Conservation (phyloP, 306 rosid species). For the Luffa aegyptiaca region DNA sequence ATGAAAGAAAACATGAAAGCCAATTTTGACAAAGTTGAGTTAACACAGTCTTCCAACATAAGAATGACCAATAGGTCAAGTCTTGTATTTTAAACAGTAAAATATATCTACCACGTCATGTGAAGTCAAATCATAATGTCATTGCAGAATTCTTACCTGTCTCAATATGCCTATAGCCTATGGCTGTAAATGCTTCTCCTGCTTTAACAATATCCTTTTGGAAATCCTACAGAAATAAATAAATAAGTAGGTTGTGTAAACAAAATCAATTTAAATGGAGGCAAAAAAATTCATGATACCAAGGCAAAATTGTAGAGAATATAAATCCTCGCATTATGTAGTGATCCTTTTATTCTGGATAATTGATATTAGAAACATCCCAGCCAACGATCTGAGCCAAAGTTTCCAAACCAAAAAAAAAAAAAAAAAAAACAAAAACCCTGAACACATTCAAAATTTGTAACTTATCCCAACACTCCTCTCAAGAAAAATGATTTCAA, state of each 20-base stretch:
- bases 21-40: background rate
- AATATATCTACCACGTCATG: too few relatives aligned
- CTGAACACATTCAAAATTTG: background rate
- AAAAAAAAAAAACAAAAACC: background rate
- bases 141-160: slow-evolving; percentile 53
- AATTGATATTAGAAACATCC: background rate
- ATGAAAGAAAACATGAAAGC: slow-evolving; percentile 4
- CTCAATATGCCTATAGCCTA: slow-evolving; percentile 83
- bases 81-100: background rate
- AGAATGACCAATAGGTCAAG: background rate
- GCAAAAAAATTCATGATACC: background rate
- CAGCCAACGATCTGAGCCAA: background rate
- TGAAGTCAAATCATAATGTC: background rate
- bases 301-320: background rate
- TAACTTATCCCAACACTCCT: background rate
- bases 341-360: background rate
- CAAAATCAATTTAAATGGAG: background rate
- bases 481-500: background rate
- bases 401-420: too few relatives aligned
- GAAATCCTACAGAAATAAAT: slow-evolving; percentile 63
- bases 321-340: background rate
- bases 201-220: slow-evolving; percentile 88
- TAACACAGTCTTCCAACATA: background rate
- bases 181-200: slow-evolving; percentile 71
- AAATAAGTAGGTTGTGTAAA: background rate